Conservation (phyloP, 73 alveolate genomes). For the Stentor coeruleus region DNA sequence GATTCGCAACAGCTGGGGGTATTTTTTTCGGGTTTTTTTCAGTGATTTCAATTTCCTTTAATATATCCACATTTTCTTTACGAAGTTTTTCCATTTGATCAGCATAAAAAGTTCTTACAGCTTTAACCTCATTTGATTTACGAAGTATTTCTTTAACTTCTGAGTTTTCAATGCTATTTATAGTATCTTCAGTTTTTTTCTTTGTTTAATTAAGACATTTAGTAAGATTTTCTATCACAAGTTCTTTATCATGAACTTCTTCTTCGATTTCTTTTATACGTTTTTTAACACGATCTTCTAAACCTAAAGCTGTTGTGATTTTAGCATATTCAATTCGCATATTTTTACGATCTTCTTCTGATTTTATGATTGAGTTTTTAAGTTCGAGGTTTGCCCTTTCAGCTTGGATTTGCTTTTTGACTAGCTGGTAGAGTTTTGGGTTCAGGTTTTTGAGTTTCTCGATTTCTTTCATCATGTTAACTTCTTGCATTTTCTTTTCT, state of each 20-base stretch:
- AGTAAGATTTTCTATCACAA: not conserved
- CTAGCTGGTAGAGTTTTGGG: not conserved
- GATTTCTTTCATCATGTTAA: too few relatives aligned
- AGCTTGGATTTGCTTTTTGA: not conserved
- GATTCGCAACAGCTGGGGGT: too few relatives aligned
- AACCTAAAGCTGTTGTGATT: not conserved
- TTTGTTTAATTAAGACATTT: not conserved
- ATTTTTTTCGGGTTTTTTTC: too few relatives aligned
- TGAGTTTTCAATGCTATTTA: not conserved
- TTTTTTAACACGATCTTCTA: not conserved
- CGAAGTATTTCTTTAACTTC: not conserved
- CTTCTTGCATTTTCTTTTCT: too few relatives aligned
- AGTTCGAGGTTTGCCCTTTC: not conserved
- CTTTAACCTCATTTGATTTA: too few relatives aligned
- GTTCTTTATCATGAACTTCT: not conserved
- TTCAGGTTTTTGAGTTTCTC: not conserved
- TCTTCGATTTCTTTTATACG: not conserved
- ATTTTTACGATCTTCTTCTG: not conserved
- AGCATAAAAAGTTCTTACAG: too few relatives aligned
- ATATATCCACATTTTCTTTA: too few relatives aligned
- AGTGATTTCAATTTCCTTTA: too few relatives aligned
- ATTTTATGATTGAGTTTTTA: too few relatives aligned
- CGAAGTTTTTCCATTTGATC: too few relatives aligned
- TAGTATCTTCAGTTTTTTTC: not conserved
- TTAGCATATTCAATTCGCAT: not conserved